Evolutionary conservation across 2,329 filamentous ascomycete species (phyloP), one percentile per base, ranked within the genome.

Genomic region (Zymoseptoria tritici): DNA sequence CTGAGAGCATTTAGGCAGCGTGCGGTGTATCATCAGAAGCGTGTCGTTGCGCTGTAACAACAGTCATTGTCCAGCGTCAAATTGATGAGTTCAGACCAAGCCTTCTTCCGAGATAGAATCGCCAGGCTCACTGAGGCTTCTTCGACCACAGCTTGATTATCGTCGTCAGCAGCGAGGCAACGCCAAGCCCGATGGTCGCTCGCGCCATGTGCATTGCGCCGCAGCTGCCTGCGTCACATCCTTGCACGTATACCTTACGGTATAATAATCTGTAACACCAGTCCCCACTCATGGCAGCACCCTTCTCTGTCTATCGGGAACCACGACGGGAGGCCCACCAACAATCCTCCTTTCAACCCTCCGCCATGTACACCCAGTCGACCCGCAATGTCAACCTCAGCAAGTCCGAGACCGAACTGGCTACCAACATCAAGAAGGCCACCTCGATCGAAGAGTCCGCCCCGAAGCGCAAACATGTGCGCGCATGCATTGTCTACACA

Each of bases 401-500:
- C 75, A 85, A 83, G 82, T 85, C 84, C 68, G 85, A 87, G 74
- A 79, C 82, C 53, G 84, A 87, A 72, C 78, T 87, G 65, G 79
- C 83, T 70, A 83, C 85, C 71, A 85, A 86, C 74, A 86, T 87
- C 72, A 82, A 82, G 70, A 87, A 87, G 76, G 85, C 85, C 42
- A 87, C 84, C 16, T 68, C 65, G 31, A 63, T 67, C 58, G 84
- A 86, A 70, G 84, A 86, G 75, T 85, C 84, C 52, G 85, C 85
- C 19, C 85, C 85, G 24, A 88, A 88, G 78, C 81, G 85, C 83
- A 99, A 99, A 79, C 94, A 99, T 89, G 94, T 99, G 60, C 90
- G 94, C 72, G 91, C 89, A 75, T 96, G 91, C 73, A 99, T 99
- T 71, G 93, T 99, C 52, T 97, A 97, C 76, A 97, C 93, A 60